Conservation (phyloP, 208 protist genomes). For the Trypanosoma lewisi region DNA sequence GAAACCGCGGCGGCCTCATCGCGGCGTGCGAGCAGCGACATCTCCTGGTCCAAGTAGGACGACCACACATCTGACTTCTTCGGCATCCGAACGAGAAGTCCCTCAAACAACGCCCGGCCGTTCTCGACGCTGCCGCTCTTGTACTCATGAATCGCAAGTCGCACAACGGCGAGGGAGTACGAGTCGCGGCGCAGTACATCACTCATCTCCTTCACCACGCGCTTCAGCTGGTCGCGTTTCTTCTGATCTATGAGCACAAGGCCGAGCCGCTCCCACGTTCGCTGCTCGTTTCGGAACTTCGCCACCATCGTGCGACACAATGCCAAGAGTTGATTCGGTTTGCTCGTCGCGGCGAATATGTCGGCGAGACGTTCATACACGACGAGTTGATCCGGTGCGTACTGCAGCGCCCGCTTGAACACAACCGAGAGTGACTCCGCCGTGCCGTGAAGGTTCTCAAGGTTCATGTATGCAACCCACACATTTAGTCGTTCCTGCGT, state of each 20-base stretch:
- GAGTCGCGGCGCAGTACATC: conserved; percentile 57
- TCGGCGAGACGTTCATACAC: conserved; percentile 87
- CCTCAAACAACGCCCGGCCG: conserved; percentile 89
- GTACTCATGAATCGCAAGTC: conserved; percentile 85
- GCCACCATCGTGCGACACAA: conserved; percentile 80
- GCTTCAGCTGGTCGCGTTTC: conserved; percentile 86
- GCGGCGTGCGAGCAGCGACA: conserved; percentile 57
- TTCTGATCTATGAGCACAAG: conserved; percentile 69
- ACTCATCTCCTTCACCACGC: conserved; percentile 81
- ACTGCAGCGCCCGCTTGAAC: conserved; percentile 80
- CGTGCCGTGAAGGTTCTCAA: conserved; percentile 92
- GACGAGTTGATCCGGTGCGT: conserved; percentile 47
- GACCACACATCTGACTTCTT: conserved; percentile 91
- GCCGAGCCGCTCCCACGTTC: conserved; percentile 80
- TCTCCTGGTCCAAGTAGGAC: conserved; percentile 88
- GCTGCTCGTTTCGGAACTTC: conserved; percentile 74
- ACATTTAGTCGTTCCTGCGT: conserved; percentile 89
- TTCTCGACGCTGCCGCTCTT: conserved; percentile 76
- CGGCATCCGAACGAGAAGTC: conserved; percentile 77
- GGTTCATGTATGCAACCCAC: conserved; percentile 93
- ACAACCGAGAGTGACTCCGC: conserved; percentile 84
- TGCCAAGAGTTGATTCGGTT: conserved; percentile 75
- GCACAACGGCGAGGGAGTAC: conserved; percentile 55
- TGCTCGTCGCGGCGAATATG: conserved; percentile 75
- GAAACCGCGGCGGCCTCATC: conserved; percentile 36